Conservation (phyloP, 1,284 basidiomycete species). For the Austroboletus niveus region DNA sequence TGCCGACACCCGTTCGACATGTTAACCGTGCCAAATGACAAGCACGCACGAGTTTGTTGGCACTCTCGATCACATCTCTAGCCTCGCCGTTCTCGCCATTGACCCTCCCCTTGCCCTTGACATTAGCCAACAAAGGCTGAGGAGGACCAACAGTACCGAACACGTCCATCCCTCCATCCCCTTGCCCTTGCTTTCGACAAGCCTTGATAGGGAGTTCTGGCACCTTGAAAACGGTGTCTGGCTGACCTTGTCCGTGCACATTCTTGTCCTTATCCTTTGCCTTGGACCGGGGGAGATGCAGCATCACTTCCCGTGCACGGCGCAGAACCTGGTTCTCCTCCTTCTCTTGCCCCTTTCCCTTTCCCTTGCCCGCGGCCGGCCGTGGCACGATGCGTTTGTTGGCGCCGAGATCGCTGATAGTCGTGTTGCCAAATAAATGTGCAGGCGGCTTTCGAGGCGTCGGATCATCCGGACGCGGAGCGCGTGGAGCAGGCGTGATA, state of each 20-base stretch:
- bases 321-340: conserved; percentile 29
- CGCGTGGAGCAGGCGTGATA: conserved; percentile 43
- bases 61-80: conserved; percentile 35
- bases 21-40: neutral
- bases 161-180: conserved; percentile 42
- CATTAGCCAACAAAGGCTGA: conserved; percentile 13
- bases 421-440: conserved; percentile 28
- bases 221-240: conserved; percentile 44
- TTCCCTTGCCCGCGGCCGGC: conserved; percentile 14
- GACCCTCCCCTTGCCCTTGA: conserved; percentile 29
- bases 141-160: conserved; percentile 41
- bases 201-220: conserved; percentile 42
- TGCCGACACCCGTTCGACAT: neutral
- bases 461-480: conserved; percentile 72
- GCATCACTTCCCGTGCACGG: conserved; percentile 37
- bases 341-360: conserved; percentile 14
- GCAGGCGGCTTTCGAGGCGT: conserved; percentile 64
- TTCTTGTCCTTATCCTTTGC: neutral
- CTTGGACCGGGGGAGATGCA: conserved; percentile 31
- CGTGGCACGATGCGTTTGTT: conserved; percentile 16
- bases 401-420: conserved; percentile 17
- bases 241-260: conserved; percentile 1
- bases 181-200: conserved; percentile 23
- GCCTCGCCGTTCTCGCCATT: conserved; percentile 4
- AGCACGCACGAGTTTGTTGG: conserved; percentile 41